phyloP scores from a whole-genome alignment of 495 filamentous ascomycete genomes.

The Xylaria cubensis region DNA sequence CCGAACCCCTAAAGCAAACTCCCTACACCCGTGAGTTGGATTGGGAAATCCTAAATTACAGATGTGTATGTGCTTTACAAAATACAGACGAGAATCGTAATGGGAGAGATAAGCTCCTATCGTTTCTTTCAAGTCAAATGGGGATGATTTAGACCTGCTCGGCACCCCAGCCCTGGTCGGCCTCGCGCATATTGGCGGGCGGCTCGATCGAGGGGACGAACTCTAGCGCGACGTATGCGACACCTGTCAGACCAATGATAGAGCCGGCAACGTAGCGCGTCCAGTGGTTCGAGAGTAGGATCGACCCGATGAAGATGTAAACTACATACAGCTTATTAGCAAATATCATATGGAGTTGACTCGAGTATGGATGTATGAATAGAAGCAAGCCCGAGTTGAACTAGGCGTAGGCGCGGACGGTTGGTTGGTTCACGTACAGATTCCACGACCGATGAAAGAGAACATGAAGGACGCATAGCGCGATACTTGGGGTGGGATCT shows the following conservation, averaged over 20 bases:
- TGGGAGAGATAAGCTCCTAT: background rate
- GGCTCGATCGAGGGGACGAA: constrained; percentile 97
- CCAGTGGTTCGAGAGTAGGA: constrained; percentile 69
- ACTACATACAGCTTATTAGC: constrained; percentile 57
- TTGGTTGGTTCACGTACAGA: constrained; percentile 69
- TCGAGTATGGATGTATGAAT: background rate
- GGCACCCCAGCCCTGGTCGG: constrained; percentile 86
- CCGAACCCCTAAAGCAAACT: background rate
- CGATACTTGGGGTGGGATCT: constrained; percentile 89
- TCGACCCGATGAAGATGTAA: constrained; percentile 93
- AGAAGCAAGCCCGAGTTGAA: background rate
- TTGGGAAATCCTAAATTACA: background rate
- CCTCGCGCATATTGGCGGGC: constrained; percentile 95
- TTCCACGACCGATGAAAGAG: constrained; percentile 91
- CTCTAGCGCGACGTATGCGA: constrained; percentile 83
- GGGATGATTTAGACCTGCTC: constrained; percentile 72
- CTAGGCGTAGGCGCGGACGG: background rate
- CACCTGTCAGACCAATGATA: constrained; percentile 75
- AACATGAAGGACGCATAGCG: constrained; percentile 98
- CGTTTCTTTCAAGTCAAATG: background rate
- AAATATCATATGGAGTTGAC: background rate
- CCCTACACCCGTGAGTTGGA: background rate
- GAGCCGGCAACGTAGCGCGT: constrained; percentile 70
- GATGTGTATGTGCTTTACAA: background rate
- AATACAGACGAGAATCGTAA: constrained; percentile 21